phyloP scores from a whole-genome alignment of 345 rosid genomes.

The Aurinia saxatilis region DNA sequence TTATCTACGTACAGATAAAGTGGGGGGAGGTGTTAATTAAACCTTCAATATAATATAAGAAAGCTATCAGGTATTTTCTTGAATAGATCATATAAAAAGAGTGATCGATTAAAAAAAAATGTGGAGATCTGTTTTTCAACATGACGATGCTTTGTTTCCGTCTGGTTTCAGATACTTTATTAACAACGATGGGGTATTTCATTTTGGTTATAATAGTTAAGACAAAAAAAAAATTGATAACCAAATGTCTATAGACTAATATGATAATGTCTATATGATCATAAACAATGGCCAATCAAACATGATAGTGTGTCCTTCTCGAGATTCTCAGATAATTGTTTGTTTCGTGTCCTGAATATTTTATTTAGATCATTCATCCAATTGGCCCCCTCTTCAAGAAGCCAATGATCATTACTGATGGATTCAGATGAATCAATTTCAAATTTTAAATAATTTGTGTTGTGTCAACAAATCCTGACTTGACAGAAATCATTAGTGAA shows the following conservation, averaged over 20 bases:
- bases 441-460: neutral
- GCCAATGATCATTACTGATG: neutral
- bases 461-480: neutral
- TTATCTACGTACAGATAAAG: neutral
- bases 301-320: constrained; percentile 9
- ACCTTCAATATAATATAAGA: neutral
- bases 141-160: neutral
- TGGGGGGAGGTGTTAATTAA: neutral
- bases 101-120: too few species aligned
- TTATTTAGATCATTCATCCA: neutral
- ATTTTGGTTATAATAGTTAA: too few species aligned
- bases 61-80: neutral
- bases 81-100: too few species aligned
- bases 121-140: neutral
- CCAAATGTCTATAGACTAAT: neutral
- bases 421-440: neutral
- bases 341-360: neutral
- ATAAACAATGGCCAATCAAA: too few species aligned
- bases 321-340: constrained; percentile 11
- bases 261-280: neutral
- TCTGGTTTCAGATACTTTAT: neutral
- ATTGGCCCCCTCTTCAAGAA: constrained; percentile 2
- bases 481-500: neutral
- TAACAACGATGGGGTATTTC: neutral
- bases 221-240: too few species aligned